Evolutionary conservation across 371 early-diverging fungal species (phyloP), one percentile per base, ranked within the genome.

Genomic region (Syncephalastrum sp.): DNA sequence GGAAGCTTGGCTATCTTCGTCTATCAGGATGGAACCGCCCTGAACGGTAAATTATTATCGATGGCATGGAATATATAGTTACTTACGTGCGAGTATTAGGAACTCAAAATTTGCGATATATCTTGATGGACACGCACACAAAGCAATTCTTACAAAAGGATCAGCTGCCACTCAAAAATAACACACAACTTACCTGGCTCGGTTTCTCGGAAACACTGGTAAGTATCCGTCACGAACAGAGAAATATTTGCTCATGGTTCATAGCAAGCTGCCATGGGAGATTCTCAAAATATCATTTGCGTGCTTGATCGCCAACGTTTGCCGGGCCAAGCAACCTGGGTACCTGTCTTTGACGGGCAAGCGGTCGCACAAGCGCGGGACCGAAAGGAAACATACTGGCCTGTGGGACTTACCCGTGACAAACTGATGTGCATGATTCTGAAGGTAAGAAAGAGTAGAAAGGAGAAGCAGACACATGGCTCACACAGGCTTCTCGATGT

Each of bases 161-260:
- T 17, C 42, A 54, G 4, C 64, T 95, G 4, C 90, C 93, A 7
- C 59, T 94, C 4, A 72, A 87, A 2, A 83, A 83, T 4, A 69
- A 78, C 3, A 71, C 84, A 16, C 69, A 70, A 17, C 60, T 96
- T n/a, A 70, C 69, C 5, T 96, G 97, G 97, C 62, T 85, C 4
- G 95, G 94, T 5, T 93, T 95, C 58, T 89, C 93, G 14, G 91
- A 91, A 47, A 74, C 82, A 7, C 85, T 86, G 42, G 86, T 82
- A 67, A 0, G 38, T 33, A 33, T 0, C 10, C 70, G 68, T 27
- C 17, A 43, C 29, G 19, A 51, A 50, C 60, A 57, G 33, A 51
- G 63, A 16, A 59, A 67, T 25, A 59, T 19, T 63, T 15, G 17
- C 15, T 17, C 25, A 33, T 46, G 5, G 16, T 16, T 55, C 53